A percentile compares a stretch with the other conserved stretches of the same genome.
These are phyloP conservation scores for Candida odintsovae DNA, from an alignment of 805 yeast species.

Conservation along the genomic window DNA sequence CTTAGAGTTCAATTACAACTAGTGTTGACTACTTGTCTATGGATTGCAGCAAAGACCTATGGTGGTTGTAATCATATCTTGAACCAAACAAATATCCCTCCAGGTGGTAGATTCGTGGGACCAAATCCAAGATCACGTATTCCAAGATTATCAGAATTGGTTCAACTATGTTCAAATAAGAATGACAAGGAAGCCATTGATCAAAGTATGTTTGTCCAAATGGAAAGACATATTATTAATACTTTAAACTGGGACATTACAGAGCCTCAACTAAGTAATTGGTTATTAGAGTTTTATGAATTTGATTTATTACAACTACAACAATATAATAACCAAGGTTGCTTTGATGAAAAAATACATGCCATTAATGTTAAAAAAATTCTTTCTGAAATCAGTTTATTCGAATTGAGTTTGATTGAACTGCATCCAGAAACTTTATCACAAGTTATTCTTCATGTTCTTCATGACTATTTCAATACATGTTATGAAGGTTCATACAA, in stretches of 20 bases:
- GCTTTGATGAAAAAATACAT: slow-evolving; percentile 26
- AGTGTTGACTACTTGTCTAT: slow-evolving; percentile 84
- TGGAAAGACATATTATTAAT: slow-evolving; percentile 71
- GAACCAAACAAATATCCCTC: slow-evolving; percentile 40
- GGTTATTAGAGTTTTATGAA: slow-evolving; percentile 37
- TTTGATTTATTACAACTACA: slow-evolving; percentile 37
- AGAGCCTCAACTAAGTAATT: slow-evolving; percentile 54
- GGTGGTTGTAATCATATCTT: slow-evolving; percentile 70
- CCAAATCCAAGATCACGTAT: slow-evolving; percentile 72
- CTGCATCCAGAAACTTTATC: slow-evolving; percentile 26
- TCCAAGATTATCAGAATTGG: slow-evolving; percentile 68
- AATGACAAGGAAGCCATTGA: slow-evolving; percentile 45
- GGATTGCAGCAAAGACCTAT: slow-evolving; percentile 86
- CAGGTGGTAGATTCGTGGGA: slow-evolving; percentile 58
- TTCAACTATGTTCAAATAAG: slow-evolving; percentile 61
- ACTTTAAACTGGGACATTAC: slow-evolving; percentile 71
- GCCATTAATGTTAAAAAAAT: slow-evolving; percentile 44
- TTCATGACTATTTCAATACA: slow-evolving; percentile 3
- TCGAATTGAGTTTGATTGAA: slow-evolving; percentile 40
- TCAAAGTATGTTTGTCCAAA: slow-evolving; percentile 73
- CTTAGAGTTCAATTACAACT: slow-evolving; percentile 82
- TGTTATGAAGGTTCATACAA: not conserved
- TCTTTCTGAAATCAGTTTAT: slow-evolving; percentile 42
- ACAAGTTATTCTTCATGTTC: slow-evolving; percentile 16
- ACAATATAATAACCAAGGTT: slow-evolving; percentile 20